A percentile compares a stretch with the other conserved stretches of the same genome.
phyloP scores from a whole-genome alignment of 148 eudicot species.

The Cornus florida region DNA sequence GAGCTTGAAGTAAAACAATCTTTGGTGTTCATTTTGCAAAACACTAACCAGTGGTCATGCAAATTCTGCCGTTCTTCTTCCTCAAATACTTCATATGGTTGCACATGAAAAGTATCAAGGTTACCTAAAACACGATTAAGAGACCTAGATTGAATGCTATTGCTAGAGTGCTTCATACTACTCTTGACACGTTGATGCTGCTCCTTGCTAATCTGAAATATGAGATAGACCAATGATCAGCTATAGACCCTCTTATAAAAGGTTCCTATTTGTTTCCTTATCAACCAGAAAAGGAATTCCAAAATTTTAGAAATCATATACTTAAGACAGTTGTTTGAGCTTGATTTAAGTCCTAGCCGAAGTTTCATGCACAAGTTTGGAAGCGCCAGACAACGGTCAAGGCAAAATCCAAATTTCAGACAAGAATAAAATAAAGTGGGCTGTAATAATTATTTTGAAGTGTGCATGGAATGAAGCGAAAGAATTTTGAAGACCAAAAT shows the following conservation, averaged over 20 bases:
- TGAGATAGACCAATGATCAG: constrained; percentile 14
- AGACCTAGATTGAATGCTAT: constrained; percentile 68
- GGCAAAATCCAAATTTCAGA: neutral
- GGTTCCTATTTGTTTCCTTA: neutral
- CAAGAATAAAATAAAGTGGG: neutral
- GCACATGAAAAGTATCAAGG: constrained; percentile 58
- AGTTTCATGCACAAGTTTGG: neutral
- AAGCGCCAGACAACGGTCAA: neutral
- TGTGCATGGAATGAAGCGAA: neutral
- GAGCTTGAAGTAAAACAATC: neutral
- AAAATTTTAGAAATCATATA: neutral
- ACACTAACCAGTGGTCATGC: constrained; percentile 73
- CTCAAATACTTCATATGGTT: constrained; percentile 84
- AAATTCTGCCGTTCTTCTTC: constrained; percentile 82
- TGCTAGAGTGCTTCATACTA: constrained; percentile 78
- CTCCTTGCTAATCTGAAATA: constrained; percentile 78
- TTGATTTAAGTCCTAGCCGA: neutral
- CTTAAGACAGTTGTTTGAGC: neutral
- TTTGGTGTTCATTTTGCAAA: neutral
- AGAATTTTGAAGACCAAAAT: constrained; percentile 1
- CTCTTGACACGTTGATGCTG: constrained; percentile 85
- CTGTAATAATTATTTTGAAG: neutral
- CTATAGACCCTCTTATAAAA: neutral
- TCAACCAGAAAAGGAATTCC: neutral
- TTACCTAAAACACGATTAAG: constrained; percentile 83